Percentiles rank a stretch among this genome's conserved stretches.
phyloP scores from a whole-genome alignment of 192 early-diverging fungal genomes.

The Gamsiella multidivaricata region DNA sequence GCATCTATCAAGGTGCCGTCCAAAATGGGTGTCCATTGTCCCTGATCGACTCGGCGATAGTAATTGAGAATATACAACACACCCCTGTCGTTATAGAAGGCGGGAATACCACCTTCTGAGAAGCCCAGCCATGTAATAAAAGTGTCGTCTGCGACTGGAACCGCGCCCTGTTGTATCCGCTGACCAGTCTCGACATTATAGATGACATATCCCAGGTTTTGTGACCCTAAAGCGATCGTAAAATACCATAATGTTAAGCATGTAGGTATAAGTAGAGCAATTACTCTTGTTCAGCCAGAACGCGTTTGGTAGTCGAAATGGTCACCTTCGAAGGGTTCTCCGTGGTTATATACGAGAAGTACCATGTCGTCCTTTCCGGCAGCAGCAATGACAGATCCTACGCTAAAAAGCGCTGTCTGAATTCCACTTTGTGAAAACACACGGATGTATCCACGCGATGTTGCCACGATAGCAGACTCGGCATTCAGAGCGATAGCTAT shows the following conservation, averaged over 20 bases:
- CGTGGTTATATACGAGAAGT: constrained; percentile 50
- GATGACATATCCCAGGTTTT: constrained; percentile 72
- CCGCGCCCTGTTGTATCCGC: constrained; percentile 63
- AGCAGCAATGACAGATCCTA: constrained; percentile 64
- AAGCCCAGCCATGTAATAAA: constrained; percentile 87
- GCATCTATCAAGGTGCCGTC: constrained; percentile 60
- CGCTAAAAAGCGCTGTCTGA: constrained; percentile 76
- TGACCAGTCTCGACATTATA: constrained; percentile 66
- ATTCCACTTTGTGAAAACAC: constrained; percentile 83
- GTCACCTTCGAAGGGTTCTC: constrained; percentile 44
- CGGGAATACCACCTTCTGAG: constrained; percentile 80
- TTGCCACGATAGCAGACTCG: constrained; percentile 75
- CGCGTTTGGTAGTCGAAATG: too few relatives aligned
- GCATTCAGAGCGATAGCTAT: constrained; percentile 79
- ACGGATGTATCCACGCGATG: constrained; percentile 79
- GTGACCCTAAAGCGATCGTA: constrained; percentile 43
- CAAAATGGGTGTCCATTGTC: constrained; percentile 86
- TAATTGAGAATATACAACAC: constrained; percentile 77
- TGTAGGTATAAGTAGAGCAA: too few relatives aligned
- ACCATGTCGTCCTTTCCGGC: constrained; percentile 54
- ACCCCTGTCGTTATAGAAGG: constrained; percentile 83
- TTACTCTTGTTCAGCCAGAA: too few relatives aligned
- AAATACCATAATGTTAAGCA: not conserved
- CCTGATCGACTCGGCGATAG: constrained; percentile 71
- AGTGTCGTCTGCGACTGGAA: constrained; percentile 72